phyloP scores from a whole-genome alignment of 2,329 filamentous ascomycete genomes.

The Rachicladosporium sp. region DNA sequence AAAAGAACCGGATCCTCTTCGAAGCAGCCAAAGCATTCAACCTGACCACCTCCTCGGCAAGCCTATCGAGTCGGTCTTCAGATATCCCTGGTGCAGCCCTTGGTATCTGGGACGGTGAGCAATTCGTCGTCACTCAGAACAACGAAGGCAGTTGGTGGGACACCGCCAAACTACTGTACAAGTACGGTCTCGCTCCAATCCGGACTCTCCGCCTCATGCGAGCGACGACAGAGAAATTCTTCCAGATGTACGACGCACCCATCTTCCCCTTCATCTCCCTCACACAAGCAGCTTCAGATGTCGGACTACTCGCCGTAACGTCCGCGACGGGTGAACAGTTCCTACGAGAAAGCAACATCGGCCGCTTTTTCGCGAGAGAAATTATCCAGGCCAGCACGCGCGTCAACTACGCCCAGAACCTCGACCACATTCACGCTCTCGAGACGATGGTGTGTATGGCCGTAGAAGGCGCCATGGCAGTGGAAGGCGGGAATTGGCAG shows the following conservation, averaged over 20 bases:
- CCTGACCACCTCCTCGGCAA: constrained; percentile 38
- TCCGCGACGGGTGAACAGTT: constrained; percentile 62
- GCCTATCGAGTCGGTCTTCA: constrained; percentile 28
- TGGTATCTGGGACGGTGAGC: constrained; percentile 72
- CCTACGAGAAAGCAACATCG: constrained; percentile 55
- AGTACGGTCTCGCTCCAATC: constrained; percentile 70
- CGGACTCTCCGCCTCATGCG: constrained; percentile 62
- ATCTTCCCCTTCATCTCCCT: constrained; percentile 76
- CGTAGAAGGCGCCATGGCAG: constrained; percentile 65
- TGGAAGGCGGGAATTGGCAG: constrained; percentile 82
- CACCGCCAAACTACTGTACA: constrained; percentile 65
- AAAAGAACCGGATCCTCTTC: constrained; percentile 69
- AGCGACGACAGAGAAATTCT: constrained; percentile 56
- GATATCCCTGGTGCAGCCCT: constrained; percentile 43
- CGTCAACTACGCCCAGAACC: constrained; percentile 88
- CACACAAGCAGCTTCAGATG: constrained; percentile 52
- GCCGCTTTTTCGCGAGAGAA: constrained; percentile 57
- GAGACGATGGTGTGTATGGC: constrained; percentile 90
- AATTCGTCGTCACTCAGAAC: constrained; percentile 57
- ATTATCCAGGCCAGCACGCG: constrained; percentile 83
- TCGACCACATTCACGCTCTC: constrained; percentile 74
- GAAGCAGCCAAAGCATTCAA: constrained; percentile 59
- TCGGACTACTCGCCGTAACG: constrained; percentile 56
- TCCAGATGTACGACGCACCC: constrained; percentile 68
- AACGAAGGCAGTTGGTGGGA: constrained; percentile 64